phyloP scores from a whole-genome alignment of 805 yeast species.

The Monosporozyma yasuniensis region DNA sequence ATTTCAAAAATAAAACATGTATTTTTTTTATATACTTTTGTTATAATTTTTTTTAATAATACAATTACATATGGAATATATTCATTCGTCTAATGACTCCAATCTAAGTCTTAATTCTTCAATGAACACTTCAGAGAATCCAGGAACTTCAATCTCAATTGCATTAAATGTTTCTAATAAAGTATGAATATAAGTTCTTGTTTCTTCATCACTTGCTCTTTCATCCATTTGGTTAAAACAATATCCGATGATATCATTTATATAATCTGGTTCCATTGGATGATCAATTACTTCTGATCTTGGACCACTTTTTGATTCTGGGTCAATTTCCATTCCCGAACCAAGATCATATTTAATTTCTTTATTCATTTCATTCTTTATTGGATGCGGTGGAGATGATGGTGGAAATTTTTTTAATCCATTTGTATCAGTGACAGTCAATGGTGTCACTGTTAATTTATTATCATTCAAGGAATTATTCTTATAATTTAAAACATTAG shows the following conservation, averaged over 20 bases:
- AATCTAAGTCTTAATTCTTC: constrained; percentile 48
- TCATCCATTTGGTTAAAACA: constrained; percentile 39
- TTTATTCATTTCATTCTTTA: background rate
- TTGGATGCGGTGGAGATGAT: background rate
- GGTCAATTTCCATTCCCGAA: constrained; percentile 17
- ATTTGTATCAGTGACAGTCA: constrained; percentile 12
- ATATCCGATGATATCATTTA: constrained; percentile 13
- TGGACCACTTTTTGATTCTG: constrained; percentile 4
- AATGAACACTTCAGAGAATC: constrained; percentile 54
- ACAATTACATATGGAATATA: background rate
- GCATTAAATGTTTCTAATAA: constrained; percentile 35
- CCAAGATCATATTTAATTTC: constrained; percentile 11
- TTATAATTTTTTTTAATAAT: background rate
- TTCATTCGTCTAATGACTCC: constrained; percentile 9
- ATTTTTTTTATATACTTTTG: no score
- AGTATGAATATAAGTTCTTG: constrained; percentile 38
- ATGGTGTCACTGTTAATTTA: constrained; percentile 12
- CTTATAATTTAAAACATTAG: background rate
- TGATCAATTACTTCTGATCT: background rate
- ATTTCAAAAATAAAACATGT: background rate
- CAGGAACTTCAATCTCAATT: constrained; percentile 49
- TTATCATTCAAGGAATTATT: constrained; percentile 1
- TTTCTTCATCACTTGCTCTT: constrained; percentile 44
- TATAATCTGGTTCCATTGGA: constrained; percentile 11
- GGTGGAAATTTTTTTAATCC: constrained; percentile 11